A percentile compares a stretch with the other conserved stretches of the same genome.
phyloP scores from a whole-genome alignment of 768 basidiomycete genomes.

The Lentinula raphanica region DNA sequence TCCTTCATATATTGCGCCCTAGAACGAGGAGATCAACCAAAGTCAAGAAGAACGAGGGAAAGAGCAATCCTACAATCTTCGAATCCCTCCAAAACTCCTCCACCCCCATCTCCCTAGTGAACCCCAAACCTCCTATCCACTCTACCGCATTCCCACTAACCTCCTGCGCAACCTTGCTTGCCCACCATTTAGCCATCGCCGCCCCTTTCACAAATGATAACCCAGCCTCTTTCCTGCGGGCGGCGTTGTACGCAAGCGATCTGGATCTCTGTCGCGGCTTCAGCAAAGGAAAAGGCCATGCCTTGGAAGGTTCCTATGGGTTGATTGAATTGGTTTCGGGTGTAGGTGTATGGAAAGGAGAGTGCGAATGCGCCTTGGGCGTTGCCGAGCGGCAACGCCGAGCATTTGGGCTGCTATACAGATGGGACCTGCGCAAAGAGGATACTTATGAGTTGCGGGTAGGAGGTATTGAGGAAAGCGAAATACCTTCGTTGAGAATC shows the following conservation, averaged over 20 bases:
- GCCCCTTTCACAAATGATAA: conserved; percentile 85
- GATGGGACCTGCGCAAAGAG: conserved; percentile 62
- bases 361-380: conserved; percentile 97
- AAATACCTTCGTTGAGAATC: conserved; percentile 83
- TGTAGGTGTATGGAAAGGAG: conserved; percentile 88
- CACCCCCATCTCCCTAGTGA: conserved; percentile 89
- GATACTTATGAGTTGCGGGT: background rate
- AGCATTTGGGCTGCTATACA: conserved; percentile 99
- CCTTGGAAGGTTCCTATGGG: conserved; percentile 93
- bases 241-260: conserved; percentile 97
- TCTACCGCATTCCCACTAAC: conserved; percentile 90
- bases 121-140: conserved; percentile 92
- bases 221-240: conserved; percentile 90
- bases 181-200: conserved; percentile 96
- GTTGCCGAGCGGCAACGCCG: no score
- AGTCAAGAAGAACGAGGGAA: background rate
- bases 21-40: background rate
- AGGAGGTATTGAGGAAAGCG: background rate
- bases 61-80: conserved; percentile 68
- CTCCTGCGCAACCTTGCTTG: conserved; percentile 82
- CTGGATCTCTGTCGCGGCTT: conserved; percentile 87
- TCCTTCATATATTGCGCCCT: conserved; percentile 92
- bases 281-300: conserved; percentile 92
- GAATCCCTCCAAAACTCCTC: conserved; percentile 98
- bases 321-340: conserved; percentile 92